Conservation (phyloP, 306 rosid genomes). For the Casuarina glauca region DNA sequence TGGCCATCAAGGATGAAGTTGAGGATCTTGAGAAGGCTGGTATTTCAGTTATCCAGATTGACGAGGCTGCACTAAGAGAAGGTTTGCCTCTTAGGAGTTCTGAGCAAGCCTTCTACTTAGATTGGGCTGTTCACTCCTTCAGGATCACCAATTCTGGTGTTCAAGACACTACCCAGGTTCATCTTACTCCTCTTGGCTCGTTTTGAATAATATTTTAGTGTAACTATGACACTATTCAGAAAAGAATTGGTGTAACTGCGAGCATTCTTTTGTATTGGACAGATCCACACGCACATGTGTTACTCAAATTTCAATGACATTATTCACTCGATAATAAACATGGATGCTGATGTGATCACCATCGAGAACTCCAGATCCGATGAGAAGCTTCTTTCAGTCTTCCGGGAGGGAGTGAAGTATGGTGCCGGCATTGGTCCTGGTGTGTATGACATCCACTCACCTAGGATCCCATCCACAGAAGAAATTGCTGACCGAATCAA, state of each 20-base stretch:
- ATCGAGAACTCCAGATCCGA: conserved; percentile 89
- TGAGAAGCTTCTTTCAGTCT: conserved; percentile 74
- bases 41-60: conserved; percentile 75
- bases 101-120: conserved; percentile 68
- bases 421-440: conserved; percentile 92
- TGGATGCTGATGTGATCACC: conserved; percentile 93
- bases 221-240: background rate
- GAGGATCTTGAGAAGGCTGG: conserved; percentile 89
- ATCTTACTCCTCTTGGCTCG: conserved; percentile 9
- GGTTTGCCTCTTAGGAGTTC: conserved; percentile 80
- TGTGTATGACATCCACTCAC: conserved; percentile 88
- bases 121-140: conserved; percentile 91
- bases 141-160: conserved; percentile 80
- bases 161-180: conserved; percentile 74
- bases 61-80: conserved; percentile 90
- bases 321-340: conserved; percentile 79
- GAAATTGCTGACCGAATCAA: conserved; percentile 73
- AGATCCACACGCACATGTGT: conserved; percentile 95
- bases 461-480: conserved; percentile 71
- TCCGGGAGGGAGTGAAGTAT: conserved; percentile 81
- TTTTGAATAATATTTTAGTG: background rate
- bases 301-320: conserved; percentile 86
- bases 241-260: background rate
- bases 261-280: conserved; percentile 19
- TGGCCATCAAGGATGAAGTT: conserved; percentile 89